Conservation (phyloP, 257 asterid genomes). For the Solanum piurae region DNA sequence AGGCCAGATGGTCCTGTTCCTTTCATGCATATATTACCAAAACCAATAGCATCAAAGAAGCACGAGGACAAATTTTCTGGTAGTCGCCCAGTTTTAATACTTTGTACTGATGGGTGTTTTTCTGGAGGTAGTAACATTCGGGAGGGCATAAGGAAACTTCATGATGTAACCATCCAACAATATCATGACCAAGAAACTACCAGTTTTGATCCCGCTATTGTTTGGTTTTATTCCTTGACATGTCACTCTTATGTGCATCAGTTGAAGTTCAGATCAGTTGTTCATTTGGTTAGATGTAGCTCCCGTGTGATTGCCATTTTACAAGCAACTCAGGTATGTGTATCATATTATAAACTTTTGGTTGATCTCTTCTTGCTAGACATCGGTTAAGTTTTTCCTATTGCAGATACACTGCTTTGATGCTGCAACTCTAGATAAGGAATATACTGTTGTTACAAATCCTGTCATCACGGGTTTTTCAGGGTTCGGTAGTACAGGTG, state of each 20-base stretch:
- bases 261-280: conserved; percentile 65
- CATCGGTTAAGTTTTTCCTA: neutral
- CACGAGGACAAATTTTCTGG: conserved; percentile 47
- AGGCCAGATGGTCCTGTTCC: conserved; percentile 92
- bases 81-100: conserved; percentile 59
- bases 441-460: conserved; percentile 64
- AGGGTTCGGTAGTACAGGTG: conserved; percentile 48
- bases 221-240: conserved; percentile 81
- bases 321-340: conserved; percentile 71
- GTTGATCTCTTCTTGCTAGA: neutral
- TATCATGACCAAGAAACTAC: conserved; percentile 26
- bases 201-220: conserved; percentile 49
- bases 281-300: conserved; percentile 78
- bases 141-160: conserved; percentile 26
- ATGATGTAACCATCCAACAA: conserved; percentile 32
- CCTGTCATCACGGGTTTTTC: conserved; percentile 48
- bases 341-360: neutral
- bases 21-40: conserved; percentile 60
- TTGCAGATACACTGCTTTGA: conserved; percentile 71
- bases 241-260: conserved; percentile 70
- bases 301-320: conserved; percentile 69
- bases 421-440: conserved; percentile 65
- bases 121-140: conserved; percentile 42
- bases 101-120: conserved; percentile 72
- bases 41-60: conserved; percentile 39